Evolutionary conservation across 2,329 filamentous ascomycete species (phyloP).

Genomic region (Mycosphaerelloides madeirae): DNA sequence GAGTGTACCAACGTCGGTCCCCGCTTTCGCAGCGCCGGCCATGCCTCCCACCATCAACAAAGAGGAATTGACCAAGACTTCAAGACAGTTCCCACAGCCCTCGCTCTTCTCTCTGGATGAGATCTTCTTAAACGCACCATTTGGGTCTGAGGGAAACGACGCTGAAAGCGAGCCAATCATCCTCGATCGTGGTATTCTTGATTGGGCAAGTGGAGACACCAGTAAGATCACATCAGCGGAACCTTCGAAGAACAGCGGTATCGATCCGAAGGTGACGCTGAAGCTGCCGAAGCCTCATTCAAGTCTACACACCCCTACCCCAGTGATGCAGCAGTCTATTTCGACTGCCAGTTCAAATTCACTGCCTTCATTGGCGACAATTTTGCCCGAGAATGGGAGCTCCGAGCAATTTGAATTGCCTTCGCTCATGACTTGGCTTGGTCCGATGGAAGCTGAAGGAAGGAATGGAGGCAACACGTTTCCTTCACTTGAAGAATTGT

Average conservation of each 20-base stretch:
- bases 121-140: constrained; percentile 26
- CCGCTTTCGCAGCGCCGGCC: too few relatives aligned
- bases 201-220: constrained; percentile 24
- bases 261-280: constrained; percentile 25
- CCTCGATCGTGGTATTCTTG: constrained; percentile 33
- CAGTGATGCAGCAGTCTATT: constrained; percentile 18
- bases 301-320: not conserved
- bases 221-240: constrained; percentile 3
- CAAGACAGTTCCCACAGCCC: constrained; percentile 8
- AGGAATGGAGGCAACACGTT: constrained; percentile 13
- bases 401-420: constrained; percentile 28
- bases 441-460: constrained; percentile 12
- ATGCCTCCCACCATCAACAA: too few relatives aligned
- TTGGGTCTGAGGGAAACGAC: constrained; percentile 20
- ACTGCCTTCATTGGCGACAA: constrained; percentile 7
- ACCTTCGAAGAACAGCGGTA: constrained; percentile 13
- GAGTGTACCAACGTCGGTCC: too few relatives aligned
- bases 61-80: not conserved
- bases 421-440: constrained; percentile 24
- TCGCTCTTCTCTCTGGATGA: constrained; percentile 26
- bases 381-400: constrained; percentile 11
- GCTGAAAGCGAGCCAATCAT: constrained; percentile 26
- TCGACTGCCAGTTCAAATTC: constrained; percentile 11
- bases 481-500: constrained; percentile 21
- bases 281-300: constrained; percentile 22